phyloP scores from a whole-genome alignment of 768 basidiomycete genomes.

The Suillus spraguei region DNA sequence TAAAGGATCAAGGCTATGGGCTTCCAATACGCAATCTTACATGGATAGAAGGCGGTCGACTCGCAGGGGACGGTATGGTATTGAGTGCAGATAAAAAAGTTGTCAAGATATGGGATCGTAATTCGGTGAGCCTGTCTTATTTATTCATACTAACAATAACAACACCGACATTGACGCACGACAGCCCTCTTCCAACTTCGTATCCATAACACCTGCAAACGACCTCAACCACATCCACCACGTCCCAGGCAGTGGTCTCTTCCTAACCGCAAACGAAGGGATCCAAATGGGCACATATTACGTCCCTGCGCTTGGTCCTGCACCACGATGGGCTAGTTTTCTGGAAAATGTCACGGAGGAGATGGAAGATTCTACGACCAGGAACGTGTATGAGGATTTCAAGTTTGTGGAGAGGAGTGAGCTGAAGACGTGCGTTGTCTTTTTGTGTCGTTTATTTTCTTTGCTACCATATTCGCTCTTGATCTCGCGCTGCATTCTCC shows the following conservation, averaged over 20 bases:
- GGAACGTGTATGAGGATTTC: conserved; percentile 91
- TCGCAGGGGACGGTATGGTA: conserved; percentile 87
- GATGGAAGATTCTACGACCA: conserved; percentile 86
- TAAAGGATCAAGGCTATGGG: conserved; percentile 98
- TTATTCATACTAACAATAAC: conserved; percentile 12
- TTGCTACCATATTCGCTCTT: background rate
- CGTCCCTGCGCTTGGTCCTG: conserved; percentile 94
- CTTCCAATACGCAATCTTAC: conserved; percentile 80
- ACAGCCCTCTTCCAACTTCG: conserved; percentile 84
- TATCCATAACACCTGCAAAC: conserved; percentile 87
- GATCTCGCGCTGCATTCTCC: background rate
- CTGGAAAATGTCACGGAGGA: conserved; percentile 99
- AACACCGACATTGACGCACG: conserved; percentile 10
- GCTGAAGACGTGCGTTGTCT: conserved; percentile 69
- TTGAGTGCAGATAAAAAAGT: conserved; percentile 96
- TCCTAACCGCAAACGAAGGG: conserved; percentile 95
- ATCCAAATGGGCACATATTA: conserved; percentile 95
- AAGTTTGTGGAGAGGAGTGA: conserved; percentile 93
- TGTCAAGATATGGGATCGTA: conserved; percentile 94
- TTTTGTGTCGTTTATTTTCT: conserved; percentile 7
- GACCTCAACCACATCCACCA: conserved; percentile 93
- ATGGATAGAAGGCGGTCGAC: conserved; percentile 87
- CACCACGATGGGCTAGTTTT: conserved; percentile 96
- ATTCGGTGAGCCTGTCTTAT: conserved; percentile 53
- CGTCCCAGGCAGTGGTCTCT: conserved; percentile 82